Percentiles rank a stretch among this genome's conserved stretches.
These are phyloP conservation scores for Noccaea caerulescens DNA, from an alignment of 345 rosid species.

Conservation along the genomic window DNA sequence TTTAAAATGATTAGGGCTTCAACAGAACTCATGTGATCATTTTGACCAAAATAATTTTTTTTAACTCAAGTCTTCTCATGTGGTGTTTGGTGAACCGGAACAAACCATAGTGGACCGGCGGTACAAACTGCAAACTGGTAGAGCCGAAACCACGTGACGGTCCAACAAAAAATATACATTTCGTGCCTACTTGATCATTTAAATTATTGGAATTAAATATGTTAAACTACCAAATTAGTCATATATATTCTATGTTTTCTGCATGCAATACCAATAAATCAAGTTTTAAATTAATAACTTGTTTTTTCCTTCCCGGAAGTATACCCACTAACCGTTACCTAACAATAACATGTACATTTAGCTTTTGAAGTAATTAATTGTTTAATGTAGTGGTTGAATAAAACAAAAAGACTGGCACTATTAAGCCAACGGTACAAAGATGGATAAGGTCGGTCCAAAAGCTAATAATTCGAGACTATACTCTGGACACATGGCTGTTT, in stretches of 20 bases:
- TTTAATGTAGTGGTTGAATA: slow-evolving; percentile 4
- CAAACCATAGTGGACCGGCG: slow-evolving; percentile 6
- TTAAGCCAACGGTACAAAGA: slow-evolving; percentile 29
- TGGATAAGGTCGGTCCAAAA: slow-evolving; percentile 46
- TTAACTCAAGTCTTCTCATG: background rate
- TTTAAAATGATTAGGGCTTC: background rate
- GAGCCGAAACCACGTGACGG: slow-evolving; percentile 26
- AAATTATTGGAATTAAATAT: background rate
- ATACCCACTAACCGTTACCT: slow-evolving; percentile 41
- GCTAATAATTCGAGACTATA: slow-evolving; percentile 32
- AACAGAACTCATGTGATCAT: background rate
- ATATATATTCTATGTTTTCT: slow-evolving; percentile 7
- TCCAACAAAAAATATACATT: slow-evolving; percentile 8
- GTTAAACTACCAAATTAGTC: background rate
- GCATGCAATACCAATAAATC: slow-evolving; percentile 23
- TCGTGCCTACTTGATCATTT: background rate
- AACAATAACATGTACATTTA: slow-evolving; percentile 12
- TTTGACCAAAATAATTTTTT: background rate
- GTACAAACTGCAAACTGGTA: slow-evolving; percentile 20
- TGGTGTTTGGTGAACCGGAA: slow-evolving; percentile 35
- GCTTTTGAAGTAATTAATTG: slow-evolving; percentile 2
- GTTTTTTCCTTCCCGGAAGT: slow-evolving; percentile 2
- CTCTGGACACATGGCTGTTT: slow-evolving; percentile 38
- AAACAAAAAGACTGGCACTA: slow-evolving; percentile 23
- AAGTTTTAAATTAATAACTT: background rate